Evolutionary conservation across 1,284 basidiomycete species (phyloP).

Genomic region (Sutorius eximius): DNA sequence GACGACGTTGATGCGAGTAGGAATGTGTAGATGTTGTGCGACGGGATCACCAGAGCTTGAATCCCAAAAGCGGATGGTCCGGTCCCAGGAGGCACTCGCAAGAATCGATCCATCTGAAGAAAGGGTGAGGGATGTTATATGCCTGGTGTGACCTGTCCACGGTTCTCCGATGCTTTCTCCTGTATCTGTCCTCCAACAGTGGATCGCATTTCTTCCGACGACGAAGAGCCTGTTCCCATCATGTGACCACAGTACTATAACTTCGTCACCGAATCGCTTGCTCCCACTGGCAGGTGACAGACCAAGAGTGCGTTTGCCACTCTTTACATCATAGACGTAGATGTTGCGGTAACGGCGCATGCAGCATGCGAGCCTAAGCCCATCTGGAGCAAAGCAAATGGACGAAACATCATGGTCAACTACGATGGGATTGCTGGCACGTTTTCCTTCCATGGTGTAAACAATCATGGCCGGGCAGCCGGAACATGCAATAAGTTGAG

Average conservation of each 20-base stretch:
- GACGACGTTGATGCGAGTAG: accelerated
- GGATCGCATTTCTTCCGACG: no score
- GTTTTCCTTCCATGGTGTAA: no score
- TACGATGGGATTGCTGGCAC: no score
- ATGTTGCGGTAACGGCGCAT: accelerated
- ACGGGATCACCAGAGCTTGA: not conserved
- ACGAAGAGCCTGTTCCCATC: not conserved
- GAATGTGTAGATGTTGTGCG: not conserved
- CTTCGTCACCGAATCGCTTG: no score
- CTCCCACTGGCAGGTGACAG: no score
- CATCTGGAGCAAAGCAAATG: no score
- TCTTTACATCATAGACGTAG: not conserved
- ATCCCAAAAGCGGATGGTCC: conserved; percentile 14
- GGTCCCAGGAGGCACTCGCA: not conserved
- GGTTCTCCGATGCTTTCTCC: not conserved
- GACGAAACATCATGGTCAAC: no score
- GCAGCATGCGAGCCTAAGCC: not conserved
- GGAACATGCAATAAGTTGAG: no score
- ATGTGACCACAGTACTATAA: no score
- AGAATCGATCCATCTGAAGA: not conserved
- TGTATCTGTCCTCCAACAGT: not conserved
- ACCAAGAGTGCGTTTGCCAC: not conserved
- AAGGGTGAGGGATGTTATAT: not conserved
- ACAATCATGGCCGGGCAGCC: no score
- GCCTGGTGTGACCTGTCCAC: conserved; percentile 3